phyloP scores from a whole-genome alignment of 805 yeast species.

The Kodamaea fukazawae region DNA sequence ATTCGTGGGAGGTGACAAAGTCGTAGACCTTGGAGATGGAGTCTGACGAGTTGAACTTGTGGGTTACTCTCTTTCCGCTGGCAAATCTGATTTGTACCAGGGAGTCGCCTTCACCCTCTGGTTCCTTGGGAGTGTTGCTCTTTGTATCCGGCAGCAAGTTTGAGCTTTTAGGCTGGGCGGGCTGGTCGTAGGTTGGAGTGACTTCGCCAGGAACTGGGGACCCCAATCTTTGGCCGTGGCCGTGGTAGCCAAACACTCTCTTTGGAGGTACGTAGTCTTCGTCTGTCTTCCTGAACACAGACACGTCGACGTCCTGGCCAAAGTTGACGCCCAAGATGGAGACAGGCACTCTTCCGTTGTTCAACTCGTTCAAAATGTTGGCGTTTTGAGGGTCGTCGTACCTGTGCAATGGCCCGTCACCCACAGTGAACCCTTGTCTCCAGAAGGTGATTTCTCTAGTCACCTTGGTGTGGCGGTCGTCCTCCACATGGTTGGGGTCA shows the following conservation, averaged over 20 bases:
- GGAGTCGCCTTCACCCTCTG: constrained; percentile 56
- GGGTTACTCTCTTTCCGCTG: constrained; percentile 68
- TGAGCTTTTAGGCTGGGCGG: constrained; percentile 9
- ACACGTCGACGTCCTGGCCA: constrained; percentile 92
- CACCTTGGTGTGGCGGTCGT: constrained; percentile 46
- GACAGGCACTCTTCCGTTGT: constrained; percentile 89
- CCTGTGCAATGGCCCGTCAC: constrained; percentile 80
- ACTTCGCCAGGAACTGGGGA: constrained; percentile 80
- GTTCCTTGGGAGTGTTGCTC: constrained; percentile 5
- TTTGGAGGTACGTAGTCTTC: constrained; percentile 78
- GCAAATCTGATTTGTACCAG: constrained; percentile 81
- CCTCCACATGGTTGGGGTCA: constrained; percentile 26
- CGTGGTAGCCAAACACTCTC: constrained; percentile 65
- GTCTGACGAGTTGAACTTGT: constrained; percentile 62
- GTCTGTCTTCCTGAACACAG: constrained; percentile 74
- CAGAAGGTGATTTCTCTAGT: constrained; percentile 86
- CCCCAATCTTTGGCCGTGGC: constrained; percentile 83
- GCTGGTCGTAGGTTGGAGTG: constrained; percentile 15
- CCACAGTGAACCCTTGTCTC: constrained; percentile 95
- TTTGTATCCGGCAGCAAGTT: background rate
- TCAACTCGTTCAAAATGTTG: constrained; percentile 71
- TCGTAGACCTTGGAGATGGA: constrained; percentile 66
- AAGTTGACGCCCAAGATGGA: constrained; percentile 75
- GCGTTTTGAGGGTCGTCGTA: constrained; percentile 93
- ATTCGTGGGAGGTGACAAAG: constrained; percentile 51